These are phyloP conservation scores for Magnolia changhungtana DNA, from an alignment of 164 flowering plant species.

Conservation along the genomic window DNA sequence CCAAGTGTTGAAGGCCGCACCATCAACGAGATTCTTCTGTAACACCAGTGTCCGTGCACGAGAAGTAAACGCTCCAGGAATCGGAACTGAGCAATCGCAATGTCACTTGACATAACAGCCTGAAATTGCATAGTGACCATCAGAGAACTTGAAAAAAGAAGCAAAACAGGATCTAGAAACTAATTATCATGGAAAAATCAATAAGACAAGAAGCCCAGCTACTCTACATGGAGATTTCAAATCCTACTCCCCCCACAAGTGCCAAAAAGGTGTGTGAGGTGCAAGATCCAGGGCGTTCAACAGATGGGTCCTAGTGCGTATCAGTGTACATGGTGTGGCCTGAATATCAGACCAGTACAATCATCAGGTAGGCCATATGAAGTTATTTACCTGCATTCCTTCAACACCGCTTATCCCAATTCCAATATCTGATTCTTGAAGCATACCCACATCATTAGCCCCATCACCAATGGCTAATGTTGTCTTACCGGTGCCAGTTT, in stretches of 20 bases:
- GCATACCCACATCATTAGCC: slow-evolving; percentile 99
- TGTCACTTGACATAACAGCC: slow-evolving; percentile 98
- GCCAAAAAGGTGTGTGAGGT: no score
- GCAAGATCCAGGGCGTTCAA: no score
- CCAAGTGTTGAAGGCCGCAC: slow-evolving; percentile 22
- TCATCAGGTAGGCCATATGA: no score
- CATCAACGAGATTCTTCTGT: slow-evolving; percentile 89
- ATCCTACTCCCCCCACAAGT: background rate
- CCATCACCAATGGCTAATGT: slow-evolving; percentile 97
- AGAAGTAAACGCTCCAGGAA: slow-evolving; percentile 82
- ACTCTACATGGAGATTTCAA: background rate
- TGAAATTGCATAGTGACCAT: slow-evolving; percentile 26
- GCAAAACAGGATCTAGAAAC: background rate
- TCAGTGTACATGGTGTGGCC: no score
- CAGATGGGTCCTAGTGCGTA: no score
- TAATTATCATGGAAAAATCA: background rate
- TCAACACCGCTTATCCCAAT: slow-evolving; percentile 93
- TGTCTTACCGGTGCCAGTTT: slow-evolving; percentile 74
- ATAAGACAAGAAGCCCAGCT: background rate
- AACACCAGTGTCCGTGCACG: slow-evolving; percentile 99
- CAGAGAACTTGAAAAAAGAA: background rate
- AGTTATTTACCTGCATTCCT: no score
- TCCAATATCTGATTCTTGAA: slow-evolving; percentile 99
- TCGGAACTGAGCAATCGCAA: slow-evolving; percentile 92
- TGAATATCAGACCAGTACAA: no score